Percentiles rank a stretch among this genome's conserved stretches.
These are phyloP conservation scores for Fraxinus greggii DNA, from an alignment of 305 asterid genomes.

Conservation along the genomic window DNA sequence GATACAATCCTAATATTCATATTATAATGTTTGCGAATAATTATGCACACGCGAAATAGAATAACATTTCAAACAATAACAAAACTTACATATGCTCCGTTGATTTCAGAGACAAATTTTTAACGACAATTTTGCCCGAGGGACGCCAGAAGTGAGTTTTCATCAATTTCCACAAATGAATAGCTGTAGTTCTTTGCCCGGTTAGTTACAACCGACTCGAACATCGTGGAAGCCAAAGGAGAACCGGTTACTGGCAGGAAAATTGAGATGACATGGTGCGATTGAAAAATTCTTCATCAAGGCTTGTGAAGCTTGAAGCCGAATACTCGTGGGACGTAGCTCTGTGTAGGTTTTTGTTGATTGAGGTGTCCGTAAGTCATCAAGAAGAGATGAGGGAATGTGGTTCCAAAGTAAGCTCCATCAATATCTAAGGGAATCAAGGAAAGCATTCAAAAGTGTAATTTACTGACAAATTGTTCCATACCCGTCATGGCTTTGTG, in stretches of 20 bases:
- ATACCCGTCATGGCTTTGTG: background rate
- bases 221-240: background rate
- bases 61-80: background rate
- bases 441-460: constrained; percentile 1
- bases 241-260: background rate
- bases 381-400: constrained; percentile 34
- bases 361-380: constrained; percentile 29
- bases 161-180: background rate
- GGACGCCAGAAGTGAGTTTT: background rate
- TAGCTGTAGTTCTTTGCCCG: background rate
- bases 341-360: constrained; percentile 25
- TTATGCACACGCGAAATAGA: background rate
- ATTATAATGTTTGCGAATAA: background rate
- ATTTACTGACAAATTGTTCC: background rate
- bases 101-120: background rate
- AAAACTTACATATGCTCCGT: constrained; percentile 6
- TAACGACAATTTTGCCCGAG: background rate
- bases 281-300: background rate
- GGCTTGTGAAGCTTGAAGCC: constrained; percentile 34
- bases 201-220: background rate
- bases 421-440: constrained; percentile 25
- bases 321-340: constrained; percentile 25
- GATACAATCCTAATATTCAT: background rate
- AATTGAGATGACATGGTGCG: background rate
- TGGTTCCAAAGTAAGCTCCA: constrained; percentile 29